Evolutionary conservation across 345 rosid species (phyloP).

Genomic region (Clarkia xantiana): DNA sequence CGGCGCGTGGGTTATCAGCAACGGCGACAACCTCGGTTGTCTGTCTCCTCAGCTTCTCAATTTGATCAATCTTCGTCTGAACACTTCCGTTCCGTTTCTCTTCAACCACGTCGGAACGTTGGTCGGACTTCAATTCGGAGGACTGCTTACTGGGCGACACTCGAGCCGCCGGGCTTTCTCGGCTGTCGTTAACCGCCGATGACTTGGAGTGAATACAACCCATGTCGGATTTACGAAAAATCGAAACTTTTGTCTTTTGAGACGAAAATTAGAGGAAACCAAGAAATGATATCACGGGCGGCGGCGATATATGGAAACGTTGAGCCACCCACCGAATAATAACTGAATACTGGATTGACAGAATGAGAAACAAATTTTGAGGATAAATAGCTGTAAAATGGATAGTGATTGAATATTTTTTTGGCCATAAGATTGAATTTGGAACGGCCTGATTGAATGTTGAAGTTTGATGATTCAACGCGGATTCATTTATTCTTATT

Average conservation of each 20-base stretch:
- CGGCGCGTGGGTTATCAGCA: constrained; percentile 22
- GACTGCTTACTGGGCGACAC: constrained; percentile 32
- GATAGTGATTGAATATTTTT: too few relatives aligned
- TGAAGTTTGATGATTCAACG: constrained; percentile 24
- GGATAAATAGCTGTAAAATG: too few relatives aligned
- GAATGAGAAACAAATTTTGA: too few relatives aligned
- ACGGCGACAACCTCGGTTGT: constrained; percentile 15
- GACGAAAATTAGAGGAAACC: too few relatives aligned
- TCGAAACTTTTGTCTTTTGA: too few relatives aligned
- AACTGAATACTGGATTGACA: too few relatives aligned
- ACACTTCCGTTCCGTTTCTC: constrained; percentile 39
- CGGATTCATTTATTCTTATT: constrained; percentile 13
- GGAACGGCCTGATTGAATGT: not conserved
- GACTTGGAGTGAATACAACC: constrained; percentile 71
- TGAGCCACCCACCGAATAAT: too few relatives aligned
- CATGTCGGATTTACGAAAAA: constrained; percentile 21
- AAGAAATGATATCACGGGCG: too few relatives aligned
- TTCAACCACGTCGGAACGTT: constrained; percentile 24
- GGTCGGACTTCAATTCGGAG: constrained; percentile 36
- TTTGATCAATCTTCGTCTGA: constrained; percentile 14
- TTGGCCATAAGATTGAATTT: too few relatives aligned
- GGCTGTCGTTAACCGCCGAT: constrained; percentile 20
- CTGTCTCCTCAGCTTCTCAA: constrained; percentile 21
- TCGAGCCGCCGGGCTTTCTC: constrained; percentile 32
- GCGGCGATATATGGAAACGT: too few relatives aligned